Percentiles rank a stretch among this genome's conserved stretches.
phyloP scores from a whole-genome alignment of 257 asterid genomes.

The Nicotiana attenuata region DNA sequence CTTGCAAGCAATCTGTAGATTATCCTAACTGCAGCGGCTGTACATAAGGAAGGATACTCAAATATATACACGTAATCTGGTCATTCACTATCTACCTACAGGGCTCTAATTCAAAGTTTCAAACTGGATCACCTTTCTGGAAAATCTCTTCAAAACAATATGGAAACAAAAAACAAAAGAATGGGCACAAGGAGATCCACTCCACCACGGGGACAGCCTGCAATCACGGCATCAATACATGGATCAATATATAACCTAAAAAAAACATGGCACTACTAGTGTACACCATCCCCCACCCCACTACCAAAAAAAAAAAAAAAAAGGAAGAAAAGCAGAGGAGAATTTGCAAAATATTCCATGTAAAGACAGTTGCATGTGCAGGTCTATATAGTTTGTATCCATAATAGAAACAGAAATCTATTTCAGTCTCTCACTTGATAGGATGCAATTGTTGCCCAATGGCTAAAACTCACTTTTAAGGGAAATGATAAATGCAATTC shows the following conservation, averaged over 20 bases:
- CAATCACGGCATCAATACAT: conserved; percentile 12
- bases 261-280: not conserved
- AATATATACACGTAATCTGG: conserved; percentile 7
- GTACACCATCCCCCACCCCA: not conserved
- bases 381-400: not conserved
- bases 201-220: conserved; percentile 42
- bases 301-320: not conserved
- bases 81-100: not conserved
- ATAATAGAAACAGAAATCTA: not conserved
- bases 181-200: conserved; percentile 41
- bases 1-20: not conserved
- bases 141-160: conserved; percentile 33
- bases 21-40: not conserved
- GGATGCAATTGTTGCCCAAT: not conserved
- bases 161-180: conserved; percentile 53
- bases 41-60: not conserved
- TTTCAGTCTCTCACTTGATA: not conserved
- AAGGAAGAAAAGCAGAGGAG: not conserved
- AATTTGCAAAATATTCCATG: not conserved
- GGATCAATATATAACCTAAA: conserved; percentile 15
- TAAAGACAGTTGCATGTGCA: not conserved
- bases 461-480: not conserved
- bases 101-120: conserved; percentile 27
- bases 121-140: conserved; percentile 24
- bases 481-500: not conserved